These are phyloP conservation scores for Astragalus glycyphyllos DNA, from an alignment of 306 rosid genomes.

Conservation along the genomic window DNA sequence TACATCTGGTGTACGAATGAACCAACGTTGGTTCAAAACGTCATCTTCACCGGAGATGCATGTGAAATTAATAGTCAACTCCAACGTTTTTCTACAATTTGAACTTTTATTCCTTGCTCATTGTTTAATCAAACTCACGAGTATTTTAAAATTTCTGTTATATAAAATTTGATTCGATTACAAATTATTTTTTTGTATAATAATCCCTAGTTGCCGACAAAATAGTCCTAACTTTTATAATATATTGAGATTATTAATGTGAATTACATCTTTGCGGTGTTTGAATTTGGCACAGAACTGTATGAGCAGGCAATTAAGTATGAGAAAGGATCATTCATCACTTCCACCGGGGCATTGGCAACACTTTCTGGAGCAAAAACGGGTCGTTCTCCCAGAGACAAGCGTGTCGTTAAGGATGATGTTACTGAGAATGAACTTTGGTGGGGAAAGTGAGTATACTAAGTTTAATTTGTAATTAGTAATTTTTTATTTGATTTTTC, in stretches of 20 bases:
- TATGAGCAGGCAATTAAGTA: constrained; percentile 85
- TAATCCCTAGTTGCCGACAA: no score
- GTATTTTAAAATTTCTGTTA: neutral
- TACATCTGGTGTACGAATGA: constrained; percentile 37
- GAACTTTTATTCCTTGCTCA: neutral
- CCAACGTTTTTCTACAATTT: neutral
- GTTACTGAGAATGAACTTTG: constrained; percentile 76
- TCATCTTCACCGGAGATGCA: neutral
- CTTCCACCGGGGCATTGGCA: constrained; percentile 82
- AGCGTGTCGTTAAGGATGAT: constrained; percentile 80
- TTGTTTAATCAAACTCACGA: neutral
- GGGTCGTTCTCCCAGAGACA: constrained; percentile 91
- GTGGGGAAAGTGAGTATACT: constrained; percentile 90
- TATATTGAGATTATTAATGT: no score
- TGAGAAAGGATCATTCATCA: constrained; percentile 87
- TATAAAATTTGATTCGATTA: no score
- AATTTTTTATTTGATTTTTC: neutral
- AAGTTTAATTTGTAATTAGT: no score
- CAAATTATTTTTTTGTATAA: no score
- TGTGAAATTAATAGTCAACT: constrained; percentile 28
- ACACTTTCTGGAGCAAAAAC: constrained; percentile 97
- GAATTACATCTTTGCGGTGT: neutral
- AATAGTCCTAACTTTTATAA: no score
- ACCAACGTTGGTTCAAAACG: neutral
- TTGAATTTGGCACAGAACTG: constrained; percentile 47